Evolutionary conservation across 768 basidiomycete species (phyloP).

Genomic region (Aureoboletus auriporus): DNA sequence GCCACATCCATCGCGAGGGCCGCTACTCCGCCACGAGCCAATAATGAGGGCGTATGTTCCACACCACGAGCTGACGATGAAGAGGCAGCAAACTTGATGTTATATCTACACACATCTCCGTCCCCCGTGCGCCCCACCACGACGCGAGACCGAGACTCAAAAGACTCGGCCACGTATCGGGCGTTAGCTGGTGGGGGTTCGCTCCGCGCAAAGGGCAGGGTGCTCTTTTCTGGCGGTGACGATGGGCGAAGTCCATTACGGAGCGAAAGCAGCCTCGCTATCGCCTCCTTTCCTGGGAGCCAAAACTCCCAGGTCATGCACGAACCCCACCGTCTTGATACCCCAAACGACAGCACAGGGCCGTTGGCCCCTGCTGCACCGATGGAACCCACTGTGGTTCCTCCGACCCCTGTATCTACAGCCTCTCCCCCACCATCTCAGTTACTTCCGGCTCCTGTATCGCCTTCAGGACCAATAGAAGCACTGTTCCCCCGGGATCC

Average conservation of each 20-base stretch:
- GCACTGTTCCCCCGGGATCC: slow-evolving; percentile 20
- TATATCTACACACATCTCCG: slow-evolving; percentile 81
- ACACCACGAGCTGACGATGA: slow-evolving; percentile 58
- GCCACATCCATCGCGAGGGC: slow-evolving; percentile 21
- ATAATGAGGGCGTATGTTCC: slow-evolving; percentile 36
- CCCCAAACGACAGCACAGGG: slow-evolving; percentile 10
- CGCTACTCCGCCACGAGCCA: slow-evolving; percentile 34
- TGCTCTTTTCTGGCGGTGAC: slow-evolving; percentile 57
- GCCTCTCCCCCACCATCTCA: slow-evolving; percentile 21
- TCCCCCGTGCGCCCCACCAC: slow-evolving; percentile 66
- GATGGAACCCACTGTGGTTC: slow-evolving; percentile 30
- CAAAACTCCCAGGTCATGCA: slow-evolving; percentile 21
- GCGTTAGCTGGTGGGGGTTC: slow-evolving; percentile 44
- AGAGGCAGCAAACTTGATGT: slow-evolving; percentile 84
- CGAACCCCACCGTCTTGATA: slow-evolving; percentile 17
- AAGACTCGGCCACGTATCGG: slow-evolving; percentile 55
- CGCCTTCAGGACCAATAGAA: slow-evolving; percentile 23
- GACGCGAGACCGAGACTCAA: slow-evolving; percentile 41
- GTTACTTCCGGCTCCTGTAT: slow-evolving; percentile 22
- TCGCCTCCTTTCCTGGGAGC: slow-evolving; percentile 23
- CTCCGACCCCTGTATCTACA: slow-evolving; percentile 31
- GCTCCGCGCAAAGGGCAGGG: slow-evolving; percentile 60
- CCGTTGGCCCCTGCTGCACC: slow-evolving; percentile 24
- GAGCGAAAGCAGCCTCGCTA: slow-evolving; percentile 25
- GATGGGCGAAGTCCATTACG: slow-evolving; percentile 23